These are phyloP conservation scores for Epichloe hybrida DNA, from an alignment of 2,329 filamentous ascomycete species.

Conservation along the genomic window DNA sequence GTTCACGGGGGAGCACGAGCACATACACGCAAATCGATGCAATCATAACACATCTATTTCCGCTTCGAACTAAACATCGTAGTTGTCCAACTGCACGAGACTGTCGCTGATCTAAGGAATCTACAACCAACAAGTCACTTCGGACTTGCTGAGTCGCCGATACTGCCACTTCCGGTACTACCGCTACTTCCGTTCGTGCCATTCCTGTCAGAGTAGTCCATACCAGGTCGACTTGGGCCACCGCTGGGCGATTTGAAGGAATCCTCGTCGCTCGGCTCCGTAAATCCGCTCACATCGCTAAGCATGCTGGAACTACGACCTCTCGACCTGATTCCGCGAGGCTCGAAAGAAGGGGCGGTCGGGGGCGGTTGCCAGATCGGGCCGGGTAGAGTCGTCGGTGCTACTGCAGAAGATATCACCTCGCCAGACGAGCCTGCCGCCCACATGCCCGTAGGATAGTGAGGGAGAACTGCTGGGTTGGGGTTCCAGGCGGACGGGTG, in stretches of 20 bases:
- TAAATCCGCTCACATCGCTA: conserved; percentile 53
- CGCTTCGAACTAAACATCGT: conserved; percentile 2
- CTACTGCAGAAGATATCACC: conserved; percentile 17
- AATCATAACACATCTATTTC: conserved; percentile 2
- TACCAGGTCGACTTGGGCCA: conserved; percentile 2
- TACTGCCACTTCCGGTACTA: conserved; percentile 36
- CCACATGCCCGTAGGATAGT: conserved; percentile 25
- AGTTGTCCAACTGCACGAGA: background rate
- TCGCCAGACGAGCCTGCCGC: conserved; percentile 21
- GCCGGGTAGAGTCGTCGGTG: conserved; percentile 17
- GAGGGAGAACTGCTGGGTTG: conserved; percentile 20
- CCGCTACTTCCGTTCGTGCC: conserved; percentile 24
- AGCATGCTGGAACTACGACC: conserved; percentile 55
- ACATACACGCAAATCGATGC: background rate
- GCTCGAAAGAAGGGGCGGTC: conserved; percentile 22
- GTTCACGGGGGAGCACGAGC: too few relatives aligned
- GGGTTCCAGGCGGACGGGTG: conserved; percentile 21
- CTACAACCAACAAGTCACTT: conserved; percentile 2
- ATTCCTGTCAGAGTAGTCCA: conserved; percentile 7
- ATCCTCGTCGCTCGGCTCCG: conserved; percentile 44
- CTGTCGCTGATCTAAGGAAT: background rate
- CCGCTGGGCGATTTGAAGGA: conserved; percentile 12
- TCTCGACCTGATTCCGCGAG: conserved; percentile 28
- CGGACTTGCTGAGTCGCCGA: conserved; percentile 40
- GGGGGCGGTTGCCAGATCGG: conserved; percentile 24